Evolutionary conservation across 805 yeast species (phyloP), one percentile per base, ranked within the genome.

Genomic region (Metschnikowia vanudenii): DNA sequence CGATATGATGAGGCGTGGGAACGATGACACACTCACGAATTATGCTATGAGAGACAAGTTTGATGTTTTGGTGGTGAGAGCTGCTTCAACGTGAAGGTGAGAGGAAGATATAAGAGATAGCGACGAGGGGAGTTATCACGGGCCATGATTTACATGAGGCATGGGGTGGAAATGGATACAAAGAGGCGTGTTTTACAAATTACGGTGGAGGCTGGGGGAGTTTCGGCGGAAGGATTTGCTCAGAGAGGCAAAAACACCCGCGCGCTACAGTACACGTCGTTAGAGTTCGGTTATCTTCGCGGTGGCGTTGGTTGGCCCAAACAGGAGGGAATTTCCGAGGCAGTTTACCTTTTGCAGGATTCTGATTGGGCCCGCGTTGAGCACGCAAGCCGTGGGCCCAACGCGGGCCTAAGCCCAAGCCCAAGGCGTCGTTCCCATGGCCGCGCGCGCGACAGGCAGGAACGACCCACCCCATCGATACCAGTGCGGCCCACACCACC

Each of bases 11-110:
- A 45, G 45, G 36, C 13, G 20, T 7, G 36, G 22, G 24, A 18
- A 11, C 9, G 17, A 26, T 8, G 36, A 28, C 22, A 43, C 37
- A 11, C 14, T 45, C 7, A 31, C 39, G 7, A 31, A 47, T 5
- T 29, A 31, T 13, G 54, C 49, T 10, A 29, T 44, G 44, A 24
- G 43, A 19, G 46, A 43, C 13, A 37, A 31, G 38, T 52, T 51
- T 19, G 55, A 54, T 32, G 45, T 49, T 5, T 47, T 54, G 29
- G 51, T 54, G 24, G 56, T 54, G 37, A 37, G 43, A 8, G 58
- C 58, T 6, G 16, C 43, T n/a, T 33, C 24, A 8, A 4, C 8
- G 24, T 22, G 18, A 4, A 11, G 20, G 19, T 7, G 24, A n/a
- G 4, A 20, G 36, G n/a, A n/a, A 18, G 14, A 20, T 29, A 29